A percentile compares a stretch with the other conserved stretches of the same genome.
phyloP scores from a whole-genome alignment of 257 asterid genomes.

The Gynochthodes officinalis region DNA sequence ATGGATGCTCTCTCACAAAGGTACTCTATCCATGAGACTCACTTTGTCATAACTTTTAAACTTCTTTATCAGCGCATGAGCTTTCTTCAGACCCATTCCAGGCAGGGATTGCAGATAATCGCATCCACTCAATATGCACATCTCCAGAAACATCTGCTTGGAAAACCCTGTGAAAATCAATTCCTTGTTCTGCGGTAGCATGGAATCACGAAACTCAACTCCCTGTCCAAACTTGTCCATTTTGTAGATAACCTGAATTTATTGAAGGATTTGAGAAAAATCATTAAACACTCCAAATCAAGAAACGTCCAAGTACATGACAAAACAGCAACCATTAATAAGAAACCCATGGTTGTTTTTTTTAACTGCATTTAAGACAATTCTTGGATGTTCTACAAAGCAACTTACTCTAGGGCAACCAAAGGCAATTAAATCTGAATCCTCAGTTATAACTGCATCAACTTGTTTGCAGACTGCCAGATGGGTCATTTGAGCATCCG shows the following conservation, averaged over 20 bases:
- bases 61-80: constrained; percentile 76
- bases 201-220: constrained; percentile 62
- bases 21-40: constrained; percentile 13
- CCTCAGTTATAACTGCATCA: constrained; percentile 95
- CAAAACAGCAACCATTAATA: neutral
- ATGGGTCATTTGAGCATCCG: constrained; percentile 97
- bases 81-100: constrained; percentile 94
- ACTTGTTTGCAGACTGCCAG: constrained; percentile 75
- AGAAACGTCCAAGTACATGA: no score
- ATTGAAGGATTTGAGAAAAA: constrained; percentile 16
- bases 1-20: neutral
- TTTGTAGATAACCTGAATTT: constrained; percentile 79
- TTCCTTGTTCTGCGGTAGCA: constrained; percentile 69
- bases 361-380: neutral
- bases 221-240: constrained; percentile 99
- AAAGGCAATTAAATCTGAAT: constrained; percentile 86
- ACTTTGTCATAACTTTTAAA: constrained; percentile 71
- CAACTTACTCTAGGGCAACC: constrained; percentile 95
- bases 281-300: neutral
- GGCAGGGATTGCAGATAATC: constrained; percentile 92
- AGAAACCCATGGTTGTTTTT: neutral
- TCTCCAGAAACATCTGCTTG: constrained; percentile 86
- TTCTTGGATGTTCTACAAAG: neutral
- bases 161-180: constrained; percentile 70
- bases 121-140: constrained; percentile 97